A percentile compares a stretch with the other conserved stretches of the same genome.
Conservation (phyloP, 2,329 filamentous ascomycete genomes). For the Fusarium goolgardi region DNA sequence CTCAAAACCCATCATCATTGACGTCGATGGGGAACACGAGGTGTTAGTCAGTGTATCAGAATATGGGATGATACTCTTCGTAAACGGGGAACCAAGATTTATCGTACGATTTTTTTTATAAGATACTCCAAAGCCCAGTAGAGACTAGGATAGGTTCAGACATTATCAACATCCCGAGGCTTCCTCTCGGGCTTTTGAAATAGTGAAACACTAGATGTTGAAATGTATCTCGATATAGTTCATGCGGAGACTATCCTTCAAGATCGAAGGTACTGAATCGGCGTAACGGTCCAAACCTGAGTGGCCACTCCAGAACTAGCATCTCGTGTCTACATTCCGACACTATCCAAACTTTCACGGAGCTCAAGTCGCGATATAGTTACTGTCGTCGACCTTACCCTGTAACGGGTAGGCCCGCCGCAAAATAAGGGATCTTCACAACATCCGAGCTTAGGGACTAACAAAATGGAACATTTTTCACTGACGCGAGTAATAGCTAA, state of each 20-base stretch:
- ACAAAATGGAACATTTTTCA: neutral
- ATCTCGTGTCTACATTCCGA: neutral
- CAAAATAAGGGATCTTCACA: slow-evolving; percentile 10
- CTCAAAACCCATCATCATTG: neutral
- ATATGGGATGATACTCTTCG: neutral
- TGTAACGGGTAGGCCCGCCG: slow-evolving; percentile 6
- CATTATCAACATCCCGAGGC: neutral
- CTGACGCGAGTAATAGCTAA: neutral
- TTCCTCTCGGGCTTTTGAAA: neutral
- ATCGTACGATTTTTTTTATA: slow-evolving; percentile 5
- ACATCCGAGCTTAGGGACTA: slow-evolving; percentile 7
- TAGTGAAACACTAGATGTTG: neutral
- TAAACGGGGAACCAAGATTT: neutral
- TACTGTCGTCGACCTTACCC: slow-evolving; percentile 9
- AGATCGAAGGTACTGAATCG: neutral
- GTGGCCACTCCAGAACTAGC: neutral
- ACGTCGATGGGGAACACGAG: neutral
- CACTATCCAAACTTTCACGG: neutral
- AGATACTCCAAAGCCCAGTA: neutral
- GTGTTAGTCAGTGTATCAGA: slow-evolving; percentile 1
- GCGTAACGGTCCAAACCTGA: neutral
- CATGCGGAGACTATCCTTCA: neutral
- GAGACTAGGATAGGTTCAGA: neutral
- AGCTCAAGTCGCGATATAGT: slow-evolving; percentile 2
- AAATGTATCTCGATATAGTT: neutral